Percentiles rank a stretch among this genome's conserved stretches.
phyloP scores from a whole-genome alignment of 2,329 filamentous ascomycete genomes.

The Diaporthe citrichinensis region DNA sequence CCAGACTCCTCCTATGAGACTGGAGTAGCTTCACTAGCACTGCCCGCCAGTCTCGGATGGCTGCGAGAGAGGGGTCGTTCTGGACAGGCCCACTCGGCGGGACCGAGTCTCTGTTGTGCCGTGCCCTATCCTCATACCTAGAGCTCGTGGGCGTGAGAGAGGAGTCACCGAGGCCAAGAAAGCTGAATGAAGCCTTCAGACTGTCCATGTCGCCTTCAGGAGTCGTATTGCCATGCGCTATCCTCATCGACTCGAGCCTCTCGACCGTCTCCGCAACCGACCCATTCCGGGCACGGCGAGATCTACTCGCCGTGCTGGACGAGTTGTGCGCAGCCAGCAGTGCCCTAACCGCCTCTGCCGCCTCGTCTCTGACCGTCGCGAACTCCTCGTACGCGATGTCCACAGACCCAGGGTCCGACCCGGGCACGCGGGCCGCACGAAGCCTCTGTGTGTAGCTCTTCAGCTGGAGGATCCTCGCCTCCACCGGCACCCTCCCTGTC shows the following conservation, averaged over 20 bases:
- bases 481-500: background rate
- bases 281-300: slow-evolving; percentile 10
- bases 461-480: slow-evolving; percentile 47
- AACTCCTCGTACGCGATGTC: slow-evolving; percentile 62
- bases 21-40: slow-evolving; percentile 59
- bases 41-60: slow-evolving; percentile 61
- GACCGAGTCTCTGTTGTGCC: background rate
- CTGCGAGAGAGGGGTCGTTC: slow-evolving; percentile 50
- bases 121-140: background rate
- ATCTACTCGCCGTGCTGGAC: slow-evolving; percentile 26
- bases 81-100: background rate
- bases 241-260: slow-evolving; percentile 34
- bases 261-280: slow-evolving; percentile 34
- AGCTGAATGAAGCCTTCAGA: slow-evolving; percentile 5
- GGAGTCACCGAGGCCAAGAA: slow-evolving; percentile 15
- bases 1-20: slow-evolving; percentile 57
- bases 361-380: slow-evolving; percentile 56
- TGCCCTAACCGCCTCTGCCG: slow-evolving; percentile 56
- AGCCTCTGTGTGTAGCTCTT: slow-evolving; percentile 46
- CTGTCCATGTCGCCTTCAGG: slow-evolving; percentile 45
- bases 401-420: slow-evolving; percentile 47
- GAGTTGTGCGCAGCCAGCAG: slow-evolving; percentile 56
- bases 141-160: background rate
- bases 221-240: slow-evolving; percentile 36
- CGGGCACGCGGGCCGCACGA: slow-evolving; percentile 41